These are phyloP conservation scores for Yarrowia divulgata DNA, from an alignment of 805 yeast species.

Conservation along the genomic window DNA sequence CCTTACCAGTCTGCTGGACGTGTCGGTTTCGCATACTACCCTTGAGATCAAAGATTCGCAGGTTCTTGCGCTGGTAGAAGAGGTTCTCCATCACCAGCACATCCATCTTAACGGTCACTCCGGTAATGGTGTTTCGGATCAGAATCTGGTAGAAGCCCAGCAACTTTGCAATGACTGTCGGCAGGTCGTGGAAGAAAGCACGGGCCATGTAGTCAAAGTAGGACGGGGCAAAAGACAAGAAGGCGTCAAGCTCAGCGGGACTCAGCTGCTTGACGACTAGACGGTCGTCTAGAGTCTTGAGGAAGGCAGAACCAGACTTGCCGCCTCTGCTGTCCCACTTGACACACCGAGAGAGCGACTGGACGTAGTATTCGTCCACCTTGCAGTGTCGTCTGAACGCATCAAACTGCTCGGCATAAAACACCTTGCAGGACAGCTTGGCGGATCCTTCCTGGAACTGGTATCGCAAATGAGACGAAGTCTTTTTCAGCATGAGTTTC, in stretches of 20 bases:
- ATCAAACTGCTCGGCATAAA: conserved; percentile 95
- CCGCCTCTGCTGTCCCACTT: conserved; percentile 98
- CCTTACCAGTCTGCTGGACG: conserved; percentile 94
- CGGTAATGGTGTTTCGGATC: conserved; percentile 77
- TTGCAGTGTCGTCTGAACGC: conserved; percentile 89
- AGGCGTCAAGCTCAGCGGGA: conserved; percentile 88
- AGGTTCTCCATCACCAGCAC: conserved; percentile 94
- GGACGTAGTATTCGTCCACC: conserved; percentile 74
- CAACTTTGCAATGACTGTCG: conserved; percentile 92
- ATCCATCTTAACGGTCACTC: conserved; percentile 83
- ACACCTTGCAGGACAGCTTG: conserved; percentile 86
- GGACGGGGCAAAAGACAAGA: conserved; percentile 93
- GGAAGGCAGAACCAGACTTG: conserved; percentile 91
- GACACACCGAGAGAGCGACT: conserved; percentile 89
- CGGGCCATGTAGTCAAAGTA: conserved; percentile 96
- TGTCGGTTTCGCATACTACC: conserved; percentile 98
- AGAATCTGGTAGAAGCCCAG: conserved; percentile 96
- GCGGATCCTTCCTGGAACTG: conserved; percentile 89
- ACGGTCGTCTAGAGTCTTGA: conserved; percentile 90
- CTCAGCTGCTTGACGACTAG: conserved; percentile 89
- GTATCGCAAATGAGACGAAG: conserved; percentile 89
- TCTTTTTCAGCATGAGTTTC: conserved; percentile 73
- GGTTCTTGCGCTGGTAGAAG: conserved; percentile 80
- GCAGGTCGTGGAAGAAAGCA: conserved; percentile 91
- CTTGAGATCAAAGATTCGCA: conserved; percentile 90